These are phyloP conservation scores for Botrytis medusae DNA, from an alignment of 2,329 filamentous ascomycete species.

Conservation along the genomic window DNA sequence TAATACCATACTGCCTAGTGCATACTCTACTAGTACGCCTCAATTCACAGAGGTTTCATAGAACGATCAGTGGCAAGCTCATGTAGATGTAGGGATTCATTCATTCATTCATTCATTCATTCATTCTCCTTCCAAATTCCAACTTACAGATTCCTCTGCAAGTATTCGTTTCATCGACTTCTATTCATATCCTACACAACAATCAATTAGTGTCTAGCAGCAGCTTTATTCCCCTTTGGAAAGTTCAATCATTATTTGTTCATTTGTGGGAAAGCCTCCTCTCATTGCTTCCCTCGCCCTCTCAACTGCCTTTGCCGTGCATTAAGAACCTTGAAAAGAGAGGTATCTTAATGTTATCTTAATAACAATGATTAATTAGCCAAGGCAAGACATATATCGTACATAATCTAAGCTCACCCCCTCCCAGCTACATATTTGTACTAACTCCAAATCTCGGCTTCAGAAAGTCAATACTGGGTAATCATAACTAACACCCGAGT, in stretches of 20 bases:
- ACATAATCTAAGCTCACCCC: neutral
- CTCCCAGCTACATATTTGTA: conserved; percentile 1
- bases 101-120: neutral
- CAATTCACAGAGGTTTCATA: neutral
- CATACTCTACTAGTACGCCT: neutral
- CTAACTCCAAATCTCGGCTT: neutral
- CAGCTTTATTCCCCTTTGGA: neutral
- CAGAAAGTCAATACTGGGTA: neutral
- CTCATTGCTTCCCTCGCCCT: neutral
- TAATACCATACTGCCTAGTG: neutral
- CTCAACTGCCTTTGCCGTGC: neutral
- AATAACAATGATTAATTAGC: neutral
- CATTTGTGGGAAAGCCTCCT: neutral
- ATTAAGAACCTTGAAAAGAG: neutral
- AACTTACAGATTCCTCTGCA: neutral
- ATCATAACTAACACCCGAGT: neutral
- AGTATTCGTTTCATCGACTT: no score
- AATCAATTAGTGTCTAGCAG: neutral
- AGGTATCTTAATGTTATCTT: neutral
- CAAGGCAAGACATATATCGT: neutral
- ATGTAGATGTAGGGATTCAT: neutral
- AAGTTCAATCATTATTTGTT: neutral
- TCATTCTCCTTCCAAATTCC: neutral
- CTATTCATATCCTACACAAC: neutral
- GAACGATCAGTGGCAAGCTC: neutral